These are phyloP conservation scores for Trichoderma harzianum DNA, from an alignment of 2,329 filamentous ascomycete genomes.

Conservation along the genomic window DNA sequence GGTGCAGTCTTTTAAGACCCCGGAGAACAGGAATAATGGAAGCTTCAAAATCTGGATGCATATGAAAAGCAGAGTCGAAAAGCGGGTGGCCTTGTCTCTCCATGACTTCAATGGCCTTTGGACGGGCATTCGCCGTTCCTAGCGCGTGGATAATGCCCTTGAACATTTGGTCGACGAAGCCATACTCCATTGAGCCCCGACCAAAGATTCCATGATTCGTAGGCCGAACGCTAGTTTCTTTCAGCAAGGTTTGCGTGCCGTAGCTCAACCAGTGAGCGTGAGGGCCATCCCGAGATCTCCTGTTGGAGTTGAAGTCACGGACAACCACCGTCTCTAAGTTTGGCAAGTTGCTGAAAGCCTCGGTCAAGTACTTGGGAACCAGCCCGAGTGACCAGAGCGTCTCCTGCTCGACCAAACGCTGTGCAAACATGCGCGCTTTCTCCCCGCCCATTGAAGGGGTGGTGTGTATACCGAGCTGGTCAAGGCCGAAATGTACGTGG, in stretches of 20 bases:
- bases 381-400: constrained; percentile 42
- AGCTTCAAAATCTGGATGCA: constrained; percentile 31
- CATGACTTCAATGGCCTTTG: constrained; percentile 48
- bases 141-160: constrained; percentile 41
- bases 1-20: constrained; percentile 43
- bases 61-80: constrained; percentile 41
- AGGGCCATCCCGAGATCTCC: constrained; percentile 47
- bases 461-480: constrained; percentile 11
- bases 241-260: constrained; percentile 40
- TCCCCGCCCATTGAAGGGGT: neutral
- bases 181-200: neutral
- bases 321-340: constrained; percentile 56
- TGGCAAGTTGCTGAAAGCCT: constrained; percentile 53
- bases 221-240: constrained; percentile 31
- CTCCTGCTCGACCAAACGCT: constrained; percentile 24
- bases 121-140: constrained; percentile 35
- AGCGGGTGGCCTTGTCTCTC: constrained; percentile 35
- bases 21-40: constrained; percentile 41
- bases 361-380: constrained; percentile 51
- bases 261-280: constrained; percentile 52
- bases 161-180: constrained; percentile 38
- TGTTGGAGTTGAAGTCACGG: constrained; percentile 53
- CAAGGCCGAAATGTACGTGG: constrained; percentile 34
- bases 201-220: neutral
- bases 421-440: constrained; percentile 13